These are phyloP conservation scores for Gossypium herbaceum DNA, from an alignment of 345 rosid species.

Conservation along the genomic window DNA sequence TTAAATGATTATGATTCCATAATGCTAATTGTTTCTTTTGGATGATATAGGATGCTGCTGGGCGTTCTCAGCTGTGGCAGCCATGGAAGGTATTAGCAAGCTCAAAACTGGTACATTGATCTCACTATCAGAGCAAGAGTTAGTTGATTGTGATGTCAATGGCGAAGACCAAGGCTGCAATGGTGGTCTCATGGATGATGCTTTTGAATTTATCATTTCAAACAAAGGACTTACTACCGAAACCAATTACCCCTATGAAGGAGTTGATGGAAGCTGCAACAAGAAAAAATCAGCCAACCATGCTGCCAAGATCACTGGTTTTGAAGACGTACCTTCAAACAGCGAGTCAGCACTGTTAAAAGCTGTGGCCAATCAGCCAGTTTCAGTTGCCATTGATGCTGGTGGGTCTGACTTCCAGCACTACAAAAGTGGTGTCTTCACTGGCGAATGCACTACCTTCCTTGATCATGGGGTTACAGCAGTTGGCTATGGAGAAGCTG, in stretches of 20 bases:
- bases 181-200: constrained; percentile 18
- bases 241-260: constrained; percentile 16
- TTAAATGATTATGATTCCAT: background rate
- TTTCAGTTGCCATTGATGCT: constrained; percentile 14
- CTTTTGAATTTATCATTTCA: constrained; percentile 15
- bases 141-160: constrained; percentile 18
- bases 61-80: constrained; percentile 7
- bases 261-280: constrained; percentile 15
- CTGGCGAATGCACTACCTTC: background rate
- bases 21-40: constrained; percentile 4
- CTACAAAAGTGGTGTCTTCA: constrained; percentile 9
- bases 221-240: constrained; percentile 14
- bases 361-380: constrained; percentile 15
- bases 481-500: constrained; percentile 8
- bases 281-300: background rate
- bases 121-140: constrained; percentile 16
- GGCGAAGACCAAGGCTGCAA: constrained; percentile 16
- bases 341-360: constrained; percentile 10
- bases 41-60: constrained; percentile 1
- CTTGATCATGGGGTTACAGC: constrained; percentile 18
- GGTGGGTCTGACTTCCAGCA: constrained; percentile 4
- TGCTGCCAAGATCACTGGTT: constrained; percentile 11
- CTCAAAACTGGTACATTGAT: constrained; percentile 4
- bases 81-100: constrained; percentile 15
- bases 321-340: constrained; percentile 17